Evolutionary conservation across 1,284 basidiomycete genomes (phyloP).

Genomic region (Ceratobasidium sp.): DNA sequence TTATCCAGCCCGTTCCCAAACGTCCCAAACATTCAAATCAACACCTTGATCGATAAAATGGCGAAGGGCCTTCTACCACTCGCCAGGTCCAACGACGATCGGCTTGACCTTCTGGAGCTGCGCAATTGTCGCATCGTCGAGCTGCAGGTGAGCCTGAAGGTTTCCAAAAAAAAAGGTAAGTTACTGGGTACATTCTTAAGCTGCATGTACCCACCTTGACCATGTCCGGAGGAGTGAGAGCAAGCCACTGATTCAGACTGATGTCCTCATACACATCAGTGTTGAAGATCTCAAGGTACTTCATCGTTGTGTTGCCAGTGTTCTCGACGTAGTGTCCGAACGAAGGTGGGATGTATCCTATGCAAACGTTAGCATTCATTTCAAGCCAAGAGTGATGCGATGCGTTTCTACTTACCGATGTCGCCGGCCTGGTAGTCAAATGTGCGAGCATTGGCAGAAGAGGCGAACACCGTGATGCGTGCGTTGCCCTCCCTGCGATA

Average conservation of each 20-base stretch:
- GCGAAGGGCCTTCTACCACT: too few species aligned
- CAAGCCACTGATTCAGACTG: slow-evolving; percentile 22
- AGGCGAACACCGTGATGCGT: slow-evolving; percentile 62
- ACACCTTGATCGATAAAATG: too few species aligned
- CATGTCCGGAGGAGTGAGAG: slow-evolving; percentile 10
- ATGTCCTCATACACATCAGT: slow-evolving; percentile 12
- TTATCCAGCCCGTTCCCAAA: too few species aligned
- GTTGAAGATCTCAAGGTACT: slow-evolving; percentile 15
- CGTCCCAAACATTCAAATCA: too few species aligned
- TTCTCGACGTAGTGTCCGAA: slow-evolving; percentile 26
- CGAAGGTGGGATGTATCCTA: slow-evolving; percentile 66
- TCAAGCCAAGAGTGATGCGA: neutral
- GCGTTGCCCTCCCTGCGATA: slow-evolving; percentile 19
- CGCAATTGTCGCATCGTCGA: slow-evolving; percentile 4
- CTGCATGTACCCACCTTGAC: slow-evolving; percentile 4
- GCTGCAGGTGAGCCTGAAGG: slow-evolving; percentile 1
- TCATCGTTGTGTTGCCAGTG: slow-evolving; percentile 13
- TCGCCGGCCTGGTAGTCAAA: slow-evolving; percentile 78
- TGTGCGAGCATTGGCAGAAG: slow-evolving; percentile 71
- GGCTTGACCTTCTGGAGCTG: slow-evolving; percentile 17
- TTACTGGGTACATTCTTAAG: neutral
- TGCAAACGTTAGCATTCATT: too few species aligned
- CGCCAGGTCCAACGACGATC: slow-evolving; percentile 15
- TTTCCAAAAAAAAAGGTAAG: neutral
- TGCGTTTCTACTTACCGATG: slow-evolving; percentile 65